These are phyloP conservation scores for Daldinia vernicosa DNA, from an alignment of 495 filamentous ascomycete species.

Conservation along the genomic window DNA sequence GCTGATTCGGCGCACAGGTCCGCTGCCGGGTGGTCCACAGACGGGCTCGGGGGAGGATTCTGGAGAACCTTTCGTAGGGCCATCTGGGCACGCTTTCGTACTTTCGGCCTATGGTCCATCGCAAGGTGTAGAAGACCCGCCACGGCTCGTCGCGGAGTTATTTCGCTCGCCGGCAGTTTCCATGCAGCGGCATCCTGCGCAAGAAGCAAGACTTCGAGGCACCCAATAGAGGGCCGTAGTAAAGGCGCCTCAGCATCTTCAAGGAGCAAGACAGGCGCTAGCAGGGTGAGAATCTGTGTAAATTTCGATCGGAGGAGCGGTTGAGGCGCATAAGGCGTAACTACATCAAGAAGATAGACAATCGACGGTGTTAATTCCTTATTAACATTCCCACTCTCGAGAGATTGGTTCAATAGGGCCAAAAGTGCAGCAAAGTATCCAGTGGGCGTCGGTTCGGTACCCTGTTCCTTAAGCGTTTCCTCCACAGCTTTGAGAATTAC, in stretches of 20 bases:
- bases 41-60: constrained; percentile 85
- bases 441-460: constrained; percentile 81
- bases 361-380: constrained; percentile 87
- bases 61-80: constrained; percentile 83
- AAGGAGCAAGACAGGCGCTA: constrained; percentile 82
- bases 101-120: constrained; percentile 90
- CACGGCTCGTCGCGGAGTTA: constrained; percentile 87
- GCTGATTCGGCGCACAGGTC: constrained; percentile 96
- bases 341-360: constrained; percentile 93
- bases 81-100: constrained; percentile 93
- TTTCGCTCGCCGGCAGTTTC: constrained; percentile 81
- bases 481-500: constrained; percentile 91
- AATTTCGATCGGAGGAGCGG: constrained; percentile 92
- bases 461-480: constrained; percentile 87
- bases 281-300: constrained; percentile 84
- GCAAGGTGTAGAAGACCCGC: constrained; percentile 85
- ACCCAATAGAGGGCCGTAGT: constrained; percentile 88
- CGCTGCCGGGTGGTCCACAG: constrained; percentile 88
- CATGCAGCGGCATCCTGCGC: constrained; percentile 89
- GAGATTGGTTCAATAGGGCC: constrained; percentile 80
- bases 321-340: constrained; percentile 81
- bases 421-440: constrained; percentile 97
- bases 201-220: constrained; percentile 84
- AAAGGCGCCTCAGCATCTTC: constrained; percentile 88
- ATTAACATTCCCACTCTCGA: constrained; percentile 72